phyloP scores from a whole-genome alignment of 441 rosid genomes.

The Viola pubescens region DNA sequence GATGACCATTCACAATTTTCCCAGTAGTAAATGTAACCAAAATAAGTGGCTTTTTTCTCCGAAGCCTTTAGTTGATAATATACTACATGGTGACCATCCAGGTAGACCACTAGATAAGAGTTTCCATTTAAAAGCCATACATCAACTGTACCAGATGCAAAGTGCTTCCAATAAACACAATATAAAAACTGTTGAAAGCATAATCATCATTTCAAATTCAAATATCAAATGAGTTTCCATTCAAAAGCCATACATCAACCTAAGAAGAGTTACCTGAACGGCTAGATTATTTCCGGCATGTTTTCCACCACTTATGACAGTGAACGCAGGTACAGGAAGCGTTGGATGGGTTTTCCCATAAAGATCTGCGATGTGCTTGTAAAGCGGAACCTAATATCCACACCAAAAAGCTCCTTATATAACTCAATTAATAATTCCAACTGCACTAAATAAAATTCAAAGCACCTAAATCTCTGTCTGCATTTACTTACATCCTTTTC shows the following conservation, averaged over 20 bases:
- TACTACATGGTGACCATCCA: too few relatives aligned
- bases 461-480: constrained; percentile 6
- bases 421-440: not conserved
- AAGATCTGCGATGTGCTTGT: constrained; percentile 84
- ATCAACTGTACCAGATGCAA: not conserved
- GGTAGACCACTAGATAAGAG: too few relatives aligned
- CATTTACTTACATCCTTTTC: constrained; percentile 61
- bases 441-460: not conserved
- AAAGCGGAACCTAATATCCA: constrained; percentile 70
- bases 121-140: too few relatives aligned
- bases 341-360: constrained; percentile 52
- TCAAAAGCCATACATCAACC: too few relatives aligned
- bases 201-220: too few relatives aligned
- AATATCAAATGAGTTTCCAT: too few relatives aligned
- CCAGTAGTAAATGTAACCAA: too few relatives aligned
- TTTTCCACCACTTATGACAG: constrained; percentile 87
- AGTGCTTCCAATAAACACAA: not conserved
- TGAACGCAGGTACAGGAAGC: constrained; percentile 93
- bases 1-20: too few relatives aligned
- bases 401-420: constrained; percentile 10
- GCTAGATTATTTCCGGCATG: constrained; percentile 79
- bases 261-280: constrained; percentile 50
- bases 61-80: too few relatives aligned
- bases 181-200: not conserved
- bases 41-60: too few relatives aligned